Percentiles rank a stretch among this genome's conserved stretches.
phyloP scores from a whole-genome alignment of 148 eudicot genomes.

The Camellia japonica region DNA sequence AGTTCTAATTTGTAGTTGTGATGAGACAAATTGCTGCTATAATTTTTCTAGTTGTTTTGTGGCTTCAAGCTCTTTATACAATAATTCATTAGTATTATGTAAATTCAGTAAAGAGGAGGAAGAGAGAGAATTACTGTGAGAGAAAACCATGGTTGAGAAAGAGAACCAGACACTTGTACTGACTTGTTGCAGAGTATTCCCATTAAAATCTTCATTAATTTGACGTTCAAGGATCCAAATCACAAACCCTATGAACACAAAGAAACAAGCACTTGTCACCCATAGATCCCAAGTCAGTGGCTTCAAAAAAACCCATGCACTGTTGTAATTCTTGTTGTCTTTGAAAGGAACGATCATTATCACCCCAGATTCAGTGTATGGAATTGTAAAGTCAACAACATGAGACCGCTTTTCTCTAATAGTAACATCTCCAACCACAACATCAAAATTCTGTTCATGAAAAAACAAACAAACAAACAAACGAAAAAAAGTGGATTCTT shows the following conservation, averaged over 20 bases:
- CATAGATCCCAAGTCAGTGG: constrained; percentile 52
- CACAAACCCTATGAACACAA: neutral
- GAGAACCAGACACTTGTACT: constrained; percentile 50
- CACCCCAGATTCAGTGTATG: constrained; percentile 48
- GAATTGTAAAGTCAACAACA: constrained; percentile 47
- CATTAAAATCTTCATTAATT: constrained; percentile 46
- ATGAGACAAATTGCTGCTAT: too few relatives aligned
- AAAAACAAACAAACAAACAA: neutral
- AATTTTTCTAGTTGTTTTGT: too few relatives aligned
- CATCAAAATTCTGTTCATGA: constrained; percentile 27
- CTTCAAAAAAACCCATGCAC: constrained; percentile 55
- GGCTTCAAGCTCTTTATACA: too few relatives aligned
- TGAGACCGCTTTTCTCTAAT: constrained; percentile 31
- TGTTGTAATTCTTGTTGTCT: constrained; percentile 24
- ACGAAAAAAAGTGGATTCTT: too few relatives aligned
- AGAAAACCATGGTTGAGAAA: constrained; percentile 47
- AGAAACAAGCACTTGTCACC: constrained; percentile 15
- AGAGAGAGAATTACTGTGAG: constrained; percentile 34
- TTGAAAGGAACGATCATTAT: constrained; percentile 39
- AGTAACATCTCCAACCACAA: constrained; percentile 40
- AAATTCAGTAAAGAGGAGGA: too few relatives aligned
- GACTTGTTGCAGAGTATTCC: constrained; percentile 34
- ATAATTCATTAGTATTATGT: too few relatives aligned
- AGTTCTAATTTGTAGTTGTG: too few relatives aligned
- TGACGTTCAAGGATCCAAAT: neutral